A percentile compares a stretch with the other conserved stretches of the same genome.
phyloP scores from a whole-genome alignment of 176 grass and related monocot species.

The Ampelocalamus luodianensis region DNA sequence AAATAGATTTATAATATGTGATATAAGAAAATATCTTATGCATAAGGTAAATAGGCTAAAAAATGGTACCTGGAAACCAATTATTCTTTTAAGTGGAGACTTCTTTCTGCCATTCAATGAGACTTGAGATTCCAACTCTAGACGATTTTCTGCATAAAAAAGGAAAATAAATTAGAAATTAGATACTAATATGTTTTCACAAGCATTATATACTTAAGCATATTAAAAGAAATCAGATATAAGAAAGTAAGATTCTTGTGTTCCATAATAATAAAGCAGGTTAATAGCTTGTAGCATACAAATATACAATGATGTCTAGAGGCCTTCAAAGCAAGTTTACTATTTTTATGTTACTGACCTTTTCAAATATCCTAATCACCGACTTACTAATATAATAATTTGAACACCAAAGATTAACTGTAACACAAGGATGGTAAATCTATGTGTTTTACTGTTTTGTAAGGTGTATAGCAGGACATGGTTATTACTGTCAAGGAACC shows the following conservation, averaged over 20 bases:
- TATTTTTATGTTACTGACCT: neutral
- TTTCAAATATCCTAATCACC: neutral
- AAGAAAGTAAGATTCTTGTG: slow-evolving; percentile 14
- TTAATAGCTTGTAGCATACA: neutral
- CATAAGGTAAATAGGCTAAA: neutral
- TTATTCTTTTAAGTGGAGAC: slow-evolving; percentile 85
- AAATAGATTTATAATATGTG: slow-evolving; percentile 19
- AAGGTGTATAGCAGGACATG: slow-evolving; percentile 28
- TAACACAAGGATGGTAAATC: neutral
- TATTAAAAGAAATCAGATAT: neutral
- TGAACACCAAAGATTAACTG: neutral
- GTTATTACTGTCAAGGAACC: slow-evolving; percentile 20
- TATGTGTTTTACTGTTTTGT: slow-evolving; percentile 28
- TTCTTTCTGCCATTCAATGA: slow-evolving; percentile 83
- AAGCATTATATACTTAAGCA: slow-evolving; percentile 10
- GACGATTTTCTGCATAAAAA: slow-evolving; percentile 60
- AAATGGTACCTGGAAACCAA: slow-evolving; percentile 78
- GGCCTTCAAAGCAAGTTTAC: neutral
- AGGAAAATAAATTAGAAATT: slow-evolving; percentile 36
- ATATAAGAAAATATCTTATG: slow-evolving; percentile 4
- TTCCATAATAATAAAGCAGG: neutral
- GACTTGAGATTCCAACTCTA: slow-evolving; percentile 70
- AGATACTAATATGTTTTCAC: neutral
- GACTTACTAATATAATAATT: slow-evolving; percentile 7
- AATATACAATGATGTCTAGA: neutral